Conservation (phyloP, 768 basidiomycete genomes). For the Lentinula boryana region DNA sequence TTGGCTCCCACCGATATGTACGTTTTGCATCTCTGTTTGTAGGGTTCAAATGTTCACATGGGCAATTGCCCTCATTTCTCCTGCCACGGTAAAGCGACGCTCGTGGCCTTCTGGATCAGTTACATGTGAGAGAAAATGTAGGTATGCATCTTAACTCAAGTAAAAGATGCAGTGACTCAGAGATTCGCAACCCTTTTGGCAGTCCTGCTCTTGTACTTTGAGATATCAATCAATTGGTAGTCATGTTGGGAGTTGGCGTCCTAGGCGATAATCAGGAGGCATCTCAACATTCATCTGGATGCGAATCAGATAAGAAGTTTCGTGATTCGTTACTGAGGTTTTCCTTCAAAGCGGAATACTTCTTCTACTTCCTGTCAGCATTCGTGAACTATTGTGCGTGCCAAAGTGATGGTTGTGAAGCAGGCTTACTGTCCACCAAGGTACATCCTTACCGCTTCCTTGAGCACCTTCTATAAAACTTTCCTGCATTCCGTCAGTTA, state of each 20-base stretch:
- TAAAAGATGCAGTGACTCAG: not conserved
- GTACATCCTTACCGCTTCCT: slow-evolving; percentile 60
- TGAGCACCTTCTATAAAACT: slow-evolving; percentile 64
- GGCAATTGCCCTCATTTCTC: not conserved
- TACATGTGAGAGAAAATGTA: not conserved
- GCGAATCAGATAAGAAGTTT: too few species aligned
- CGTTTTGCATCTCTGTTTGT: not conserved
- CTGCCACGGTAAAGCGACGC: not conserved
- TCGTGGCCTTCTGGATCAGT: not conserved
- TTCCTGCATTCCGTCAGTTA: slow-evolving; percentile 76
- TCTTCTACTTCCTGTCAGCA: slow-evolving; percentile 45
- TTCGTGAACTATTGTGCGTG: not conserved
- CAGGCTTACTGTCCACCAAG: slow-evolving; percentile 62
- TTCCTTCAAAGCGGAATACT: slow-evolving; percentile 65
- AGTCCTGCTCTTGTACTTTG: too few species aligned
- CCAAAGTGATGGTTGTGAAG: not conserved
- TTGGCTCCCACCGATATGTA: too few species aligned
- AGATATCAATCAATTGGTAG: too few species aligned
- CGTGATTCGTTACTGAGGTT: not conserved
- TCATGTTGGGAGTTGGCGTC: too few species aligned
- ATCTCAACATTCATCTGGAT: too few species aligned
- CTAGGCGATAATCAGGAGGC: too few species aligned
- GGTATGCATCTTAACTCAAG: not conserved
- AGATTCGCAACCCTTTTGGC: not conserved
- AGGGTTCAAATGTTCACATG: too few species aligned